Conservation (phyloP, 305 asterid genomes). For the Fraxinus paxiana region DNA sequence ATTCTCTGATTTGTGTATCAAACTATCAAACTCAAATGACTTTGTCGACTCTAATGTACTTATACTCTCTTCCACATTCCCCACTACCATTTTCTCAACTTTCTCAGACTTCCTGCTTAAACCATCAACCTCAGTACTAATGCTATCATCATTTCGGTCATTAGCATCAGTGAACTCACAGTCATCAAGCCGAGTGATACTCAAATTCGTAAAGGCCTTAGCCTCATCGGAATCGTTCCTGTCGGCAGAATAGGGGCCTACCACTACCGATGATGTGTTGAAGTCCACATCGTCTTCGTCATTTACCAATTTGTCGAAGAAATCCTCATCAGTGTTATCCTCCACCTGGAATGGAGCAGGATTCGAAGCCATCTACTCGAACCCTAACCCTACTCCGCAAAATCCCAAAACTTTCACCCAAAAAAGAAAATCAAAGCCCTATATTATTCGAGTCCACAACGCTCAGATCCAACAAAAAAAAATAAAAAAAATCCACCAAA, state of each 20-base stretch:
- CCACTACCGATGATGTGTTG: constrained; percentile 30
- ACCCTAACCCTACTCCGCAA: constrained; percentile 35
- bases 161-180: constrained; percentile 31
- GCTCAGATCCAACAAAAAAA: constrained; percentile 49
- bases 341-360: constrained; percentile 92
- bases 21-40: constrained; percentile 23
- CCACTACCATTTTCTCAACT: neutral
- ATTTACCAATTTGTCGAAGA: constrained; percentile 73
- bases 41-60: constrained; percentile 19
- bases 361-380: constrained; percentile 72
- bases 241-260: constrained; percentile 31
- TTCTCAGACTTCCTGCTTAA: neutral
- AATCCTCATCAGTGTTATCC: constrained; percentile 94
- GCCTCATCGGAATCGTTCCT: constrained; percentile 60
- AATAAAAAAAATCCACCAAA: constrained; percentile 28
- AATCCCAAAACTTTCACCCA: constrained; percentile 23
- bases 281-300: constrained; percentile 65
- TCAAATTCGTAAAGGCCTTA: constrained; percentile 63
- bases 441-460: constrained; percentile 34
- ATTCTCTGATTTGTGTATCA: constrained; percentile 15
- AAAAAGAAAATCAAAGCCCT: constrained; percentile 38
- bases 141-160: neutral
- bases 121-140: neutral
- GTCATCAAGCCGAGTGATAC: constrained; percentile 38
- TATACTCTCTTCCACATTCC: constrained; percentile 18